Percentiles rank a stretch among this genome's conserved stretches.
These are phyloP conservation scores for Populus deltoides DNA, from an alignment of 345 rosid genomes.

Conservation along the genomic window DNA sequence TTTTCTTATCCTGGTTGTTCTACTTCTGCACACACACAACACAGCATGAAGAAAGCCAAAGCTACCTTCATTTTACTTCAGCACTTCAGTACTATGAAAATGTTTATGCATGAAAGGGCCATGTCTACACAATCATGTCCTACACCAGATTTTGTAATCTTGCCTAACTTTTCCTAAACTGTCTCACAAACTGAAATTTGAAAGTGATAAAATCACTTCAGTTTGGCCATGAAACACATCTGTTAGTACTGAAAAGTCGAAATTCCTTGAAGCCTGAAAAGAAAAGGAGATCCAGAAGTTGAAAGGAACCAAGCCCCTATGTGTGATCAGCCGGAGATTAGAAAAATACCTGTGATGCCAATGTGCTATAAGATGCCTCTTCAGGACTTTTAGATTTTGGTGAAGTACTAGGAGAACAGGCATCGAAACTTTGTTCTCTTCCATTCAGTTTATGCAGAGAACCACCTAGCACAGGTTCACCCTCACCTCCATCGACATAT, in stretches of 20 bases:
- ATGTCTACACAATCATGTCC: background rate
- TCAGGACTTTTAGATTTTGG: conserved; percentile 38
- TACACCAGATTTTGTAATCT: background rate
- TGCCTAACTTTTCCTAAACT: background rate
- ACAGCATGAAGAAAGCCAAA: background rate
- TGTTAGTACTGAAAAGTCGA: background rate
- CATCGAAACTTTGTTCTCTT: conserved; percentile 36
- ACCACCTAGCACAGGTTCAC: conserved; percentile 36
- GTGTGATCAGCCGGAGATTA: background rate
- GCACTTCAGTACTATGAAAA: background rate
- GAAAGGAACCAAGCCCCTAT: background rate
- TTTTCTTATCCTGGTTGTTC: background rate
- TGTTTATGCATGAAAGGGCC: background rate
- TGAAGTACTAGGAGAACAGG: conserved; percentile 42
- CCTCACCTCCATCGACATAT: conserved; percentile 58
- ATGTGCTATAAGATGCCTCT: conserved; percentile 46
- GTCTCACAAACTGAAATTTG: background rate
- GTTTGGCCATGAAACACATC: background rate
- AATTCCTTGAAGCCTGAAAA: background rate
- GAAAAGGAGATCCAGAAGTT: background rate
- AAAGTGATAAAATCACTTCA: background rate
- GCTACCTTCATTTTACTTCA: background rate
- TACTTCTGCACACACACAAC: background rate
- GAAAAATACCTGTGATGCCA: conserved; percentile 54
- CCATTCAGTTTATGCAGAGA: conserved; percentile 50